Evolutionary conservation across 2,329 filamentous ascomycete species (phyloP).

Genomic region (Penicillium sp.): DNA sequence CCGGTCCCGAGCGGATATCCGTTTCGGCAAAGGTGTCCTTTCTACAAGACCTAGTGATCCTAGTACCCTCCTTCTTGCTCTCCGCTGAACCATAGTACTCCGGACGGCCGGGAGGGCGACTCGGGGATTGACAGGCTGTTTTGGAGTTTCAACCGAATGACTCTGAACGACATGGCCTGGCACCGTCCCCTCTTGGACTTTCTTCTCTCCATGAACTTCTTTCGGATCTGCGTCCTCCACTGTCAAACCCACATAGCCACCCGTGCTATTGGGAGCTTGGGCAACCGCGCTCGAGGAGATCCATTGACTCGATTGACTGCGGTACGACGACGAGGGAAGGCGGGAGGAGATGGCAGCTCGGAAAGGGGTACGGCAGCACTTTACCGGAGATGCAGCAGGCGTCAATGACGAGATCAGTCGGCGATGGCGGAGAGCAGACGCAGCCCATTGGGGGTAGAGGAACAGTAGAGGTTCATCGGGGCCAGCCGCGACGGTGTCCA

Average conservation of each 20-base stretch:
- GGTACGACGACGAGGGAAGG: conserved; percentile 1
- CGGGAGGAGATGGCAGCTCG: background rate
- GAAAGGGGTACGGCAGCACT: background rate
- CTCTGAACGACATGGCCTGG: background rate
- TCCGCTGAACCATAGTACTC: background rate
- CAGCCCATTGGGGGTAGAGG: conserved; percentile 43
- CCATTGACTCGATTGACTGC: conserved; percentile 22
- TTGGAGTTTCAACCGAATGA: background rate
- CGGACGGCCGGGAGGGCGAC: background rate
- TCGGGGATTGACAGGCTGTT: background rate
- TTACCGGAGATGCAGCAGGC: conserved; percentile 3
- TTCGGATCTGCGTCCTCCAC: background rate
- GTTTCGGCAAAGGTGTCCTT: background rate
- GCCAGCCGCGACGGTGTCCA: conserved; percentile 35
- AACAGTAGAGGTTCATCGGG: conserved; percentile 44
- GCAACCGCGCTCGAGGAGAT: conserved; percentile 14
- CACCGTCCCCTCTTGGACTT: too few relatives aligned
- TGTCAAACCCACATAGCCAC: background rate
- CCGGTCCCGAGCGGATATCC: conserved; percentile 22
- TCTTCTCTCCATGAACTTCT: background rate
- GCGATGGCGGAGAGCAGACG: conserved; percentile 25
- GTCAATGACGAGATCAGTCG: conserved; percentile 18
- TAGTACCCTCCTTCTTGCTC: background rate
- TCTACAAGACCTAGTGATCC: background rate
- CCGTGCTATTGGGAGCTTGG: background rate